Evolutionary conservation across 805 yeast species (phyloP).

Genomic region (Metschnikowia lunata): DNA sequence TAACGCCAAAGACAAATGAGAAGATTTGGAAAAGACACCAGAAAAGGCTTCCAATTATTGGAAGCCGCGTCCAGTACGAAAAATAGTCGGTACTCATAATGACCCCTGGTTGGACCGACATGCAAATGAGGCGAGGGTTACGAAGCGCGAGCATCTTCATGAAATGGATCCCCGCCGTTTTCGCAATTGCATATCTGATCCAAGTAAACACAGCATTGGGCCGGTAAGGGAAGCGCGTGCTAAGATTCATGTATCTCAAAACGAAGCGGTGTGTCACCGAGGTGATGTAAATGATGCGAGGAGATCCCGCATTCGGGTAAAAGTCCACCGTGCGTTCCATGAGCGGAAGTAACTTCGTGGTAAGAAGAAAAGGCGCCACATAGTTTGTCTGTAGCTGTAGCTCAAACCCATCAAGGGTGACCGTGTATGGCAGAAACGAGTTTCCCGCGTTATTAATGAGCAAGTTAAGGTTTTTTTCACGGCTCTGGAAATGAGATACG

Average conservation of each 20-base stretch:
- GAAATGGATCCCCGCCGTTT: constrained; percentile 73
- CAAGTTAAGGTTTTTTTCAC: constrained; percentile 53
- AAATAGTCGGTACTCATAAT: constrained; percentile 79
- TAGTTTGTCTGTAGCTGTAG: constrained; percentile 77
- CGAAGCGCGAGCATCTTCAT: constrained; percentile 58
- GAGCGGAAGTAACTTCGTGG: constrained; percentile 54
- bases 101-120: constrained; percentile 79
- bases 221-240: constrained; percentile 45
- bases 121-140: constrained; percentile 60
- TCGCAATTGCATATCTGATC: constrained; percentile 74
- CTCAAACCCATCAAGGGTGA: constrained; percentile 70
- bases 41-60: constrained; percentile 70
- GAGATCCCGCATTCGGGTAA: constrained; percentile 28
- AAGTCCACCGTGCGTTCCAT: constrained; percentile 38
- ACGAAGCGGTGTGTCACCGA: constrained; percentile 63
- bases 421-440: constrained; percentile 66
- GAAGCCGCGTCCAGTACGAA: constrained; percentile 72
- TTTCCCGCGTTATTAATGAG: constrained; percentile 77
- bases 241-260: constrained; percentile 43
- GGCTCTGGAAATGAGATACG: constrained; percentile 38
- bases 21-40: constrained; percentile 69
- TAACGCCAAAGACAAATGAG: constrained; percentile 65
- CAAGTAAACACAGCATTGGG: constrained; percentile 74
- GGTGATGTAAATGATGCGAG: constrained; percentile 59
- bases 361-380: constrained; percentile 67